phyloP scores from a whole-genome alignment of 192 early-diverging fungal genomes.

The Rhizophlyctis rosea region DNA sequence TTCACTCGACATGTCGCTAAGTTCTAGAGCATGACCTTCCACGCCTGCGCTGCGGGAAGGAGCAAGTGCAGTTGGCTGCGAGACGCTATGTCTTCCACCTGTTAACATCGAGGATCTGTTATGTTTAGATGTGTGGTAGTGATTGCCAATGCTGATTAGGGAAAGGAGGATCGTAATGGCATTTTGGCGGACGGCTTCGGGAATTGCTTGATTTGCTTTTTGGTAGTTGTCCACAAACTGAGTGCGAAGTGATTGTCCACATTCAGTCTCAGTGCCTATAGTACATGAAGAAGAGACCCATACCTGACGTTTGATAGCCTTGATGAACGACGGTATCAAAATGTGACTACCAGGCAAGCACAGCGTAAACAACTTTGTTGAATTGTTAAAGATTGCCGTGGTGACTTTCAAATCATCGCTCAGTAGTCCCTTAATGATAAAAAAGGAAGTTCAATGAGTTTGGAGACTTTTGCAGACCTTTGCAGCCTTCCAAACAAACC shows the following conservation, averaged over 20 bases:
- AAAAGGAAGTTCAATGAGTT: too few relatives aligned
- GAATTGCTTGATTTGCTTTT: constrained; percentile 16
- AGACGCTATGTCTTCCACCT: too few relatives aligned
- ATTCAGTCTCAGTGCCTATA: not conserved
- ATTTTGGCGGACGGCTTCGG: constrained; percentile 42
- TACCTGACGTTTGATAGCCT: constrained; percentile 41
- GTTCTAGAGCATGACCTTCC: too few relatives aligned
- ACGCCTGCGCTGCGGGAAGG: too few relatives aligned
- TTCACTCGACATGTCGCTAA: too few relatives aligned
- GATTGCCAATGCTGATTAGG: constrained; percentile 36
- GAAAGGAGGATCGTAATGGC: constrained; percentile 42
- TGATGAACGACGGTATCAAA: constrained; percentile 62
- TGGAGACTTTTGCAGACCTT: too few relatives aligned
- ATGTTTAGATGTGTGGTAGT: constrained; percentile 10
- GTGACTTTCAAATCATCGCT: constrained; percentile 56
- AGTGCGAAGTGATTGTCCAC: constrained; percentile 2
- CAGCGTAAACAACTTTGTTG: constrained; percentile 61
- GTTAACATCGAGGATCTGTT: too few relatives aligned
- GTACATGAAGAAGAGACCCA: too few relatives aligned
- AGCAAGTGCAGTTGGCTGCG: too few relatives aligned
- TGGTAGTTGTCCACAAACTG: constrained; percentile 12
- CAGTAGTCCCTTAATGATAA: constrained; percentile 52
- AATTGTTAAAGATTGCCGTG: constrained; percentile 66
- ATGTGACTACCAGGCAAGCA: constrained; percentile 66
- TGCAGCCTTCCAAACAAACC: constrained; percentile 45